Evolutionary conservation across 1,284 basidiomycete species (phyloP), one percentile per base, ranked within the genome.

Genomic region (Caloboletus inedulis): DNA sequence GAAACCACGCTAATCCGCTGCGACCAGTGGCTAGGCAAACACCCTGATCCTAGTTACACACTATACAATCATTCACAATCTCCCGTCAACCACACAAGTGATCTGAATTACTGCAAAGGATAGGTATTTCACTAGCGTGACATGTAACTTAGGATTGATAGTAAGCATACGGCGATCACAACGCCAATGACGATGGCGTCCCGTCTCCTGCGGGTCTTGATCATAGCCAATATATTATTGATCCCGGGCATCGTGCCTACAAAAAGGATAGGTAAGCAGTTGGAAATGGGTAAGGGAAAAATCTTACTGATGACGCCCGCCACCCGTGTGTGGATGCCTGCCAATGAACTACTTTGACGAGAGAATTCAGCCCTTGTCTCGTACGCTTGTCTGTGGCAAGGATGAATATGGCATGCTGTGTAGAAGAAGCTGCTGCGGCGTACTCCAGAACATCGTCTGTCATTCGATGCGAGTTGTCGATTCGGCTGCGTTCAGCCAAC

Each of bases 311-410:
- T 73, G 18, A 95, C 90, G 47, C 84, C 80, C 44, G 79, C 72
- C 85, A 99, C 94, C 21, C 95, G 83, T 9, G 83, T 75, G 66
- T 91, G 91, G 59, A 97, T 92, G 19, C 83, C 79, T 9, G 81
- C 72, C 36, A 99, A 74, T 29, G 87, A 83, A 5, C 78, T 71
- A 18, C 91, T 80, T 71, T 99, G 97, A 46, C 84, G 80, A n/a
- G 80, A 76, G 70, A 99, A 97, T 69, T 98, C 95, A 33, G 90
- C 80, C n/a, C 96, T 85, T 0, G 96, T 98, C 61, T 94, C 96
- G 63, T 98, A 97, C 29, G 97, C 97, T 85, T 99, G 96, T 48
- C 94, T 97, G 59, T 21, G 43, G 44, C 43, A 25, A 57, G 44
- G 29, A 43, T 65, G 31, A 60, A 40, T 34, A 43, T 34, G 16